Conservation (phyloP, 1,284 basidiomycete species). For the Apiotrichum laibachii region DNA sequence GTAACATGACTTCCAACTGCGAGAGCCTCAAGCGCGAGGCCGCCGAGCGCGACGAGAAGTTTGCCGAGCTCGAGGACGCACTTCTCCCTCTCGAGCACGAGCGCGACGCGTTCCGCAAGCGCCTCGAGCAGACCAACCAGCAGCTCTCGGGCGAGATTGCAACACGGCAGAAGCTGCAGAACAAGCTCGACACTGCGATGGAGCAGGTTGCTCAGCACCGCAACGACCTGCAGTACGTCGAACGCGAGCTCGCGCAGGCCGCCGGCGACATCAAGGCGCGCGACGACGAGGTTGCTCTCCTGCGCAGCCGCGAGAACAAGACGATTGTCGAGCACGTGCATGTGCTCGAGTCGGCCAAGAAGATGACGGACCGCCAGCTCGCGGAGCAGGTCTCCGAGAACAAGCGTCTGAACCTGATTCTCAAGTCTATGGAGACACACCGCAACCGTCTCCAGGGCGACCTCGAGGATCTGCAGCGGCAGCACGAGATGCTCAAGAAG, state of each 20-base stretch:
- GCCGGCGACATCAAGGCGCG: constrained; percentile 73
- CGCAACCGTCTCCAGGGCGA: constrained; percentile 68
- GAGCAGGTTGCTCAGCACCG: constrained; percentile 65
- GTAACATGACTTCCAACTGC: constrained; percentile 52
- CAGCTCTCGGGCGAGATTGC: constrained; percentile 48
- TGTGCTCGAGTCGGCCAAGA: constrained; percentile 94
- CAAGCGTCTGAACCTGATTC: constrained; percentile 39
- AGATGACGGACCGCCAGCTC: constrained; percentile 89
- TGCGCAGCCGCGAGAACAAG: constrained; percentile 88
- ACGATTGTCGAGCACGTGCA: constrained; percentile 99
- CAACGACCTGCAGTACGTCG: constrained; percentile 70
- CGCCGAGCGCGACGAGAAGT: constrained; percentile 65
- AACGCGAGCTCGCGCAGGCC: constrained; percentile 75
- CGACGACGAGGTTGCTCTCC: constrained; percentile 80
- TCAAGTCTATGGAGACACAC: constrained; percentile 44
- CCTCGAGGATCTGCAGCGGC: constrained; percentile 76
- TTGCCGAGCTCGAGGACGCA: constrained; percentile 81
- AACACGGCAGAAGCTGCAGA: constrained; percentile 71
- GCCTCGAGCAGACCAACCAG: constrained; percentile 63
- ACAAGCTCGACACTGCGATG: constrained; percentile 63
- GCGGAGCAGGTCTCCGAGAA: constrained; percentile 57
- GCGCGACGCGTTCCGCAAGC: constrained; percentile 68
- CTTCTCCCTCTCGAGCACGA: constrained; percentile 79
- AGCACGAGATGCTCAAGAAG: constrained; percentile 70
- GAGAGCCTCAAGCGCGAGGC: constrained; percentile 58